Conservation (phyloP, 2,329 filamentous ascomycete species). For the Fusarium sororula region DNA sequence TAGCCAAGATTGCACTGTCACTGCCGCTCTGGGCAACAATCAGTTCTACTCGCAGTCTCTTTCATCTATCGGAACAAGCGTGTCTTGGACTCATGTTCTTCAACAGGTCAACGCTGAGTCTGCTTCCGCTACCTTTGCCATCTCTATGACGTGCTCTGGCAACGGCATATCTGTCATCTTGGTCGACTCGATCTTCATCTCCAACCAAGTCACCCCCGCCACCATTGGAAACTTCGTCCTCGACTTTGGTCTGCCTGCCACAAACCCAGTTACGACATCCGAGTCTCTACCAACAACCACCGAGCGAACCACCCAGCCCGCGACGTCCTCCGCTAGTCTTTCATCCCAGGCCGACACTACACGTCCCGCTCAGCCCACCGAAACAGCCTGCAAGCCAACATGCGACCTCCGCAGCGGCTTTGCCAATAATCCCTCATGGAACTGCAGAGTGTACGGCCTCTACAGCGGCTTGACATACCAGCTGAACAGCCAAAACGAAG, state of each 20-base stretch:
- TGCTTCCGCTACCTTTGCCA: not conserved
- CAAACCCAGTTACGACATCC: not conserved
- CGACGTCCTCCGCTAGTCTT: too few relatives aligned
- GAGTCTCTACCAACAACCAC: not conserved
- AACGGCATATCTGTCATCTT: not conserved
- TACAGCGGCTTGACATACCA: not conserved
- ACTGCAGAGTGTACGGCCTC: not conserved
- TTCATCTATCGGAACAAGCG: fast-evolving
- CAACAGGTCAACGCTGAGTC: not conserved
- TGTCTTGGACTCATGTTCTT: slow-evolving; percentile 5
- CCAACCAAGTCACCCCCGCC: slow-evolving; percentile 16
- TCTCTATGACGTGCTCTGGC: not conserved
- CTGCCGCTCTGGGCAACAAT: not conserved
- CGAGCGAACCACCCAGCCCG: fast-evolving
- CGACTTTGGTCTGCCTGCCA: not conserved
- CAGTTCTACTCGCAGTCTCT: slow-evolving; percentile 9
- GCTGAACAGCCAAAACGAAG: not conserved
- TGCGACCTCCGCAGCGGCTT: not conserved
- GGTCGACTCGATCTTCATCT: slow-evolving; percentile 21
- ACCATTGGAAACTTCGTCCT: slow-evolving; percentile 13
- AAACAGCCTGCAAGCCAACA: not conserved
- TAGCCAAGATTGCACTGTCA: not conserved
- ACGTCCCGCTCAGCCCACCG: not conserved
- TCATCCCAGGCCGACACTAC: too few relatives aligned
- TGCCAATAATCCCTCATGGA: fast-evolving